Percentiles rank a stretch among this genome's conserved stretches.
phyloP scores from a whole-genome alignment of 2,329 filamentous ascomycete genomes.

The Paramyrothecium roridum region DNA sequence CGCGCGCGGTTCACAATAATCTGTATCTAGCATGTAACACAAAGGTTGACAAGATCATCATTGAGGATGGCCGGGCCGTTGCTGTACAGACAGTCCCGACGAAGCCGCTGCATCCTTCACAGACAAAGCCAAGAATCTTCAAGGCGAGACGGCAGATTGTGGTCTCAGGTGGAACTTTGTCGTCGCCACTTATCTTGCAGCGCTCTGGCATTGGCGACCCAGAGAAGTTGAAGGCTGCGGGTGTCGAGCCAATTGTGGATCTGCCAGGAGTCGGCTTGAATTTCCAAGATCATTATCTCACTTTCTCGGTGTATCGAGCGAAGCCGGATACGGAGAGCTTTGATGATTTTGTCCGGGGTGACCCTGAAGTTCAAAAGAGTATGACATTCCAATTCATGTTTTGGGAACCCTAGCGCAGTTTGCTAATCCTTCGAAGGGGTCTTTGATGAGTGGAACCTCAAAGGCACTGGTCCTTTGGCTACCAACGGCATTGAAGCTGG shows the following conservation, averaged over 20 bases:
- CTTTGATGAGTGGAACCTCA: conserved; percentile 74
- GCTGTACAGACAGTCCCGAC: conserved; percentile 68
- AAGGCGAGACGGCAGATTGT: conserved; percentile 72
- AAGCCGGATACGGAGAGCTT: conserved; percentile 76
- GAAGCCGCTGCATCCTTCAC: conserved; percentile 60
- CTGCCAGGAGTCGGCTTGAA: conserved; percentile 72
- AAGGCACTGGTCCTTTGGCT: conserved; percentile 73
- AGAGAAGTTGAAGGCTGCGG: conserved; percentile 65
- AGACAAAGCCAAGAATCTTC: conserved; percentile 53
- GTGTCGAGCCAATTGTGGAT: conserved; percentile 67
- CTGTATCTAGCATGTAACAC: conserved; percentile 72
- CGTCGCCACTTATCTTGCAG: conserved; percentile 72
- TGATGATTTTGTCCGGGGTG: conserved; percentile 75
- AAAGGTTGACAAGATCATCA: conserved; percentile 73
- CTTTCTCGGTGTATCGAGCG: conserved; percentile 67
- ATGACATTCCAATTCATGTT: conserved; percentile 12
- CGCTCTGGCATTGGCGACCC: conserved; percentile 71
- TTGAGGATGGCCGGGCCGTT: conserved; percentile 69
- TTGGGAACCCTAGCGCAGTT: not conserved
- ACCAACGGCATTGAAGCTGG: conserved; percentile 80
- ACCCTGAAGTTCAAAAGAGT: conserved; percentile 67
- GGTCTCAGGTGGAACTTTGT: conserved; percentile 68
- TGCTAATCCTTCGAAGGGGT: conserved; percentile 40
- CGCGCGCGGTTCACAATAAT: conserved; percentile 66
- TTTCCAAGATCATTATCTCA: conserved; percentile 75